A percentile compares a stretch with the other conserved stretches of the same genome.
phyloP scores from a whole-genome alignment of 2,329 filamentous ascomycete species.

The Diplodia seriata region DNA sequence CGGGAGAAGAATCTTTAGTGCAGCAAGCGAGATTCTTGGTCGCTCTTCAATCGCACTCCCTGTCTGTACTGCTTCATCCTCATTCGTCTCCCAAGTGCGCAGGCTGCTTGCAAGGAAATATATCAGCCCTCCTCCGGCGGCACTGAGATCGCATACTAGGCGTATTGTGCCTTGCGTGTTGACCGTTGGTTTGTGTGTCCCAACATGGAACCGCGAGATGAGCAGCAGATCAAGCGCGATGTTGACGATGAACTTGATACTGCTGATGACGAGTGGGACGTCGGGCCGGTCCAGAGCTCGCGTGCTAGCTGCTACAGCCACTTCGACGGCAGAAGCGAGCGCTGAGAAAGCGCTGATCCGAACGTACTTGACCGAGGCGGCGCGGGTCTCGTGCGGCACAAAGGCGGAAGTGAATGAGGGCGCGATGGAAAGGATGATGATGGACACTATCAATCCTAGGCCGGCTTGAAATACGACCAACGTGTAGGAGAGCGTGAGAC shows the following conservation, averaged over 20 bases:
- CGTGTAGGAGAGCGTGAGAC: conserved; percentile 68
- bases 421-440: conserved; percentile 64
- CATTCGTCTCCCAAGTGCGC: too few relatives aligned
- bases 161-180: conserved; percentile 70
- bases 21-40: conserved; percentile 43
- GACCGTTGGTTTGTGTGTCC: conserved; percentile 60
- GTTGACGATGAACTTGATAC: conserved; percentile 68
- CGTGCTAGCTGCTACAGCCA: conserved; percentile 66
- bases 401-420: conserved; percentile 66
- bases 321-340: conserved; percentile 67
- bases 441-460: conserved; percentile 65
- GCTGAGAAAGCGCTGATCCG: conserved; percentile 69
- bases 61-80: too few relatives aligned
- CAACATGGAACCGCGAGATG: conserved; percentile 70
- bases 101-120: not conserved
- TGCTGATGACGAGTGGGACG: conserved; percentile 71
- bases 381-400: conserved; percentile 65
- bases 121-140: conserved; percentile 58
- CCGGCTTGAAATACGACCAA: conserved; percentile 61
- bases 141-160: conserved; percentile 65
- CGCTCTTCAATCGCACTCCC: too few relatives aligned
- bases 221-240: conserved; percentile 71
- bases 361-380: conserved; percentile 67
- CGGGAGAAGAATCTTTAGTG: conserved; percentile 59
- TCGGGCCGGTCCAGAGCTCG: conserved; percentile 73